Evolutionary conservation across 2,329 filamentous ascomycete species (phyloP).

Genomic region (Fusarium sp.): DNA sequence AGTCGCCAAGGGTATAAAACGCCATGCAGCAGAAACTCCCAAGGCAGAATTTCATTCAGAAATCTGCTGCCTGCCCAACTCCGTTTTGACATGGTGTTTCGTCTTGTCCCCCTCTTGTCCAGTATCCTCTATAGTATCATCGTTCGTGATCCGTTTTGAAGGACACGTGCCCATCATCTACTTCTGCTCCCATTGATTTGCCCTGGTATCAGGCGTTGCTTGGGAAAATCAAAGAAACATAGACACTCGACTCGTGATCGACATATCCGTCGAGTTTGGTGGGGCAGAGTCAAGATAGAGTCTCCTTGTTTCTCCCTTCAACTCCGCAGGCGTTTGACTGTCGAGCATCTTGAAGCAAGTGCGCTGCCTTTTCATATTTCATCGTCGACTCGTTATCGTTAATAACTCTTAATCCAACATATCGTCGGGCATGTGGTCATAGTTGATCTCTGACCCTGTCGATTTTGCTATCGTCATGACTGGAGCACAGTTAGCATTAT

Average conservation of each 20-base stretch:
- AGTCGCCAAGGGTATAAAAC: slow-evolving; percentile 3
- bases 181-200: too few species aligned
- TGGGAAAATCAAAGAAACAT: slow-evolving; percentile 27
- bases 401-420: slow-evolving; percentile 38
- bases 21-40: not conserved
- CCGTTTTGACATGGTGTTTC: not conserved
- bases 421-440: slow-evolving; percentile 53
- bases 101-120: not conserved
- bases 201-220: not conserved
- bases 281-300: not conserved
- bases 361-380: not conserved
- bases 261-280: not conserved
- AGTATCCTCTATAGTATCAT: not conserved
- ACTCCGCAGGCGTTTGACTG: too few species aligned
- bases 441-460: slow-evolving; percentile 43
- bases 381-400: slow-evolving; percentile 3
- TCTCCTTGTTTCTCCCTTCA: too few species aligned
- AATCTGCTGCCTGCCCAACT: not conserved
- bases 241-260: not conserved
- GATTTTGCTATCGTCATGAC: slow-evolving; percentile 7
- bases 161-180: not conserved
- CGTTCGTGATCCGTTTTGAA: not conserved
- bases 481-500: slow-evolving; percentile 3
- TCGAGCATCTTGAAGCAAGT: not conserved
- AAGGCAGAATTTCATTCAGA: not conserved